Evolutionary conservation across 768 basidiomycete species (phyloP), one percentile per base, ranked within the genome.

Genomic region (Auriscalpium microsporum): DNA sequence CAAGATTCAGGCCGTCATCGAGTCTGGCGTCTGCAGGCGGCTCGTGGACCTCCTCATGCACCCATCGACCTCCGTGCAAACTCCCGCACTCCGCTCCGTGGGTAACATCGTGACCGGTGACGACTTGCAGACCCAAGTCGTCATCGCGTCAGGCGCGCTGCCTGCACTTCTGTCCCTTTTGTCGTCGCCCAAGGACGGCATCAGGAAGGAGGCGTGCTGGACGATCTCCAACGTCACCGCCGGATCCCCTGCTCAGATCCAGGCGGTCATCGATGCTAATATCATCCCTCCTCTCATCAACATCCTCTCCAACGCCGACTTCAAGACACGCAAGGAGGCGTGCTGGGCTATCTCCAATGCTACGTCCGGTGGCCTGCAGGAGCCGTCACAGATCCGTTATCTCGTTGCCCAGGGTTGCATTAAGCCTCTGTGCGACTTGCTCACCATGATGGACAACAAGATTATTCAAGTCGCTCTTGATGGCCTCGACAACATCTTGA

Each of bases 271-370:
- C 62, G 96, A 99, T 64, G 96, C 96, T 68, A 94, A 97, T 67
- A 94, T 99, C 66, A 85, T 98, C 56, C 95, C 95, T 50, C 95
- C 95, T 58, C 84, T 99, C 59, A 94, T 99, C 78, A 96, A 97
- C 75, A 97, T 98, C 64, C 86, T 99, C 54, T 85, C 86, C 67
- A 86, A 96, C 65, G 95, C 95, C 51, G 96, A 99, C 73, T 98
- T 99, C 81, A 98, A 97, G 78, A 97, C 96, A 47, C 86, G 91
- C 70, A 99, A 99, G 73, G 96, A 99, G 72, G 96, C 96, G 2
- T 99, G 94, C 76, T 99, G 96, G 96, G 96, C 96, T 10, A 92
- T 99, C 64, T 96, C 94, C 44, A 99, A 99, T 71, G 96, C 96
- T 7, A 99, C 96, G 21, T 96, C 94, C 40, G 96, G 96, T 60